Evolutionary conservation across 2,329 filamentous ascomycete species (phyloP), one percentile per base, ranked within the genome.

Genomic region (Bipolaris gigantea): DNA sequence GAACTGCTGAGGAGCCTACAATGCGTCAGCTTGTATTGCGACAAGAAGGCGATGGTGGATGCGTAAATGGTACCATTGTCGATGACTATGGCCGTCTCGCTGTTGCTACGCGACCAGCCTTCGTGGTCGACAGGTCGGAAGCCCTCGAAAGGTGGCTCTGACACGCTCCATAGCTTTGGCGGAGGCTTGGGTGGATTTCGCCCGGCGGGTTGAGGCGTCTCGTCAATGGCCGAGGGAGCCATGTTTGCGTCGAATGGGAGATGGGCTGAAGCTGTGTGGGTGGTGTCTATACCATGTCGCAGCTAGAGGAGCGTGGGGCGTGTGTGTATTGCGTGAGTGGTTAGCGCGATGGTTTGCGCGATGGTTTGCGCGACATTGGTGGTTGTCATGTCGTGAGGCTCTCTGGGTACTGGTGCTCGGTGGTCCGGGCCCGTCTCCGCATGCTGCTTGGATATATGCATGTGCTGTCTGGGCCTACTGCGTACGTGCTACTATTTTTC

Each of bases 71-170:
- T 78, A 95, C 92, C 94, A 88, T 97, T 97, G 79, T 99, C 94
- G 71, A 99, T 97, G 59, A 99, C 90, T 69, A 99, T 97, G 46
- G 92, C 90, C 47, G 87, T 89, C 49, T 77, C 72, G 39, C 66
- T 59, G 35, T 68, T 81, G 56, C 90, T 92, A 63, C 83, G 81
- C 66, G 84, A 81, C 69, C 89, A 92, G 43, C 89, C 90, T 66
- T 93, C 87, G 8, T 80, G 77, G 65, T 85, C 81, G 42, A 82
- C 75, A 47, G 81, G 75, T 39, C 80, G 80, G 67, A 81, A 83
- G 56, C 84, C 84, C 63, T 81, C 81, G 71, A 86, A 87, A 2
- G 84, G 84, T 43, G 81, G 83, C 33, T 87, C 85, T 54, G 76
- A 79, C 53, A 82, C 78, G 57, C 74, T 73, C 73, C 80, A 84